Percentiles rank a stretch among this genome's conserved stretches.
phyloP scores from a whole-genome alignment of 2,329 filamentous ascomycete genomes.

The Rhinocladiella mackenziei region DNA sequence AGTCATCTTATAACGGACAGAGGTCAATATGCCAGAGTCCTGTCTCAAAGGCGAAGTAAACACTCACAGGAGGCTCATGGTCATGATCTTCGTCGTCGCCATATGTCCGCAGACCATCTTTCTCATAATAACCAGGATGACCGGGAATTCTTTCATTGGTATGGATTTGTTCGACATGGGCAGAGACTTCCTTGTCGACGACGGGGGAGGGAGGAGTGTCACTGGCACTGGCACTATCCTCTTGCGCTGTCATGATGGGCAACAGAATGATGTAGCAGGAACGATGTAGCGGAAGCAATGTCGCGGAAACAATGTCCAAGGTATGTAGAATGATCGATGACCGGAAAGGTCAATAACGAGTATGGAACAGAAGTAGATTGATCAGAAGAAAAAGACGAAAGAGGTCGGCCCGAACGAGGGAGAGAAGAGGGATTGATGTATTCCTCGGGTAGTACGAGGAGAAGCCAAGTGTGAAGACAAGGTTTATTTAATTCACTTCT shows the following conservation, averaged over 20 bases:
- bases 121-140: slow-evolving; percentile 45
- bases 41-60: background rate
- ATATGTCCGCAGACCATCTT: slow-evolving; percentile 44
- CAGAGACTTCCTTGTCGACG: slow-evolving; percentile 27
- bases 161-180: slow-evolving; percentile 31
- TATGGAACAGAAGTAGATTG: background rate
- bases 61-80: slow-evolving; percentile 44
- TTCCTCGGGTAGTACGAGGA: too few relatives aligned
- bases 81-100: slow-evolving; percentile 49
- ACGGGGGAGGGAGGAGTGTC: slow-evolving; percentile 14
- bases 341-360: too few relatives aligned
- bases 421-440: slow-evolving; percentile 16
- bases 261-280: background rate
- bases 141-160: slow-evolving; percentile 34
- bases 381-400: slow-evolving; percentile 2
- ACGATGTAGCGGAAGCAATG: background rate
- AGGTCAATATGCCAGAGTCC: slow-evolving; percentile 37
- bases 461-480: too few relatives aligned
- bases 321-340: too few relatives aligned
- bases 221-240: slow-evolving; percentile 20
- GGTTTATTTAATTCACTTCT: too few relatives aligned
- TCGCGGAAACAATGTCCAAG: too few relatives aligned
- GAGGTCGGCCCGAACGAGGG: slow-evolving; percentile 1
- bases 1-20: slow-evolving; percentile 38
- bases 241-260: slow-evolving; percentile 19